These are phyloP conservation scores for Musa acuminata DNA, from an alignment of 176 grass and related monocot species.

Conservation along the genomic window DNA sequence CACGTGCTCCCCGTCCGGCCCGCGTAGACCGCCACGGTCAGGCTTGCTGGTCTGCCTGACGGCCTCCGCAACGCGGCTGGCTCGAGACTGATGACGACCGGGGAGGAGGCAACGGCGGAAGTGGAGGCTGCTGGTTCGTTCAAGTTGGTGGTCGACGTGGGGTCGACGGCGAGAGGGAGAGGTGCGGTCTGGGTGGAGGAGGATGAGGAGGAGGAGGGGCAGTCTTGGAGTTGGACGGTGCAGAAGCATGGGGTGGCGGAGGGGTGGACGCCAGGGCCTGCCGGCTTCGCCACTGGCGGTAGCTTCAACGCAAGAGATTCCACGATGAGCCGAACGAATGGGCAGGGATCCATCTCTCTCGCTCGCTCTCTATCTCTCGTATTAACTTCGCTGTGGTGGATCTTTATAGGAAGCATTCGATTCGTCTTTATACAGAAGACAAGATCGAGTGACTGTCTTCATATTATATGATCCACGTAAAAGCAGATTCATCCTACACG, in stretches of 20 bases:
- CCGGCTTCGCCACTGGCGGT: constrained; percentile 42
- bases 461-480: too few relatives aligned
- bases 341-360: constrained; percentile 49
- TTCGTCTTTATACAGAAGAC: too few relatives aligned
- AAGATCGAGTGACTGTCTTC: too few relatives aligned
- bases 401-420: not conserved
- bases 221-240: constrained; percentile 51
- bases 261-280: constrained; percentile 55
- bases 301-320: constrained; percentile 77
- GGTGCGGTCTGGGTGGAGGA: constrained; percentile 23
- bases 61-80: constrained; percentile 50
- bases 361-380: too few relatives aligned
- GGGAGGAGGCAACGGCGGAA: constrained; percentile 2
- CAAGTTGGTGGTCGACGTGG: not conserved
- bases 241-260: constrained; percentile 75
- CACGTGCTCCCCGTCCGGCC: constrained; percentile 46
- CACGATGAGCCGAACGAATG: constrained; percentile 71
- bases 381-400: not conserved
- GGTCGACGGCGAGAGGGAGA: constrained; percentile 39
- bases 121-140: not conserved
- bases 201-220: too few relatives aligned
- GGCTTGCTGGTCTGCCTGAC: constrained; percentile 33
- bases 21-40: constrained; percentile 57
- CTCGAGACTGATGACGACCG: constrained; percentile 63
- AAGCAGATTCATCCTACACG: not conserved